phyloP scores from a whole-genome alignment of 2,329 filamentous ascomycete species.

The Aspergillus persii region DNA sequence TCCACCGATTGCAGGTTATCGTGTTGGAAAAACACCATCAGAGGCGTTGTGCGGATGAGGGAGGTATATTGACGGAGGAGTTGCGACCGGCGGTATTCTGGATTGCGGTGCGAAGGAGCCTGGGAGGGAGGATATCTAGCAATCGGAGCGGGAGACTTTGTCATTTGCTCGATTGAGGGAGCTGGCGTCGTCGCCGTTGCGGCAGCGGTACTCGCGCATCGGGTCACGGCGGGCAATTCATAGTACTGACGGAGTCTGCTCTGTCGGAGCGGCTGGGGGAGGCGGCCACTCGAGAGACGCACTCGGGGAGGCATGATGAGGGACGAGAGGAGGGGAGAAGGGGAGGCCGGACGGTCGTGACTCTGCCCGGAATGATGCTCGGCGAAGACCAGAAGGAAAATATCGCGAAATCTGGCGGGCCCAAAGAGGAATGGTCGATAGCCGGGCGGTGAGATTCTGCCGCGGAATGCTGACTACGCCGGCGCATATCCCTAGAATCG shows the following conservation, averaged over 20 bases:
- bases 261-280: constrained; percentile 36
- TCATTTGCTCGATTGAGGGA: constrained; percentile 51
- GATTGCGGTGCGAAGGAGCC: constrained; percentile 80
- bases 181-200: constrained; percentile 53
- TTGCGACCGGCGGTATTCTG: constrained; percentile 87
- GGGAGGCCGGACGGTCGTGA: too few relatives aligned
- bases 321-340: constrained; percentile 4
- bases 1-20: constrained; percentile 73
- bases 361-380: not conserved
- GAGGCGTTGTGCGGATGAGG: constrained; percentile 76
- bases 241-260: constrained; percentile 34
- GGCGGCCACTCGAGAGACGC: constrained; percentile 39
- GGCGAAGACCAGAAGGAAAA: constrained; percentile 13
- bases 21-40: constrained; percentile 84
- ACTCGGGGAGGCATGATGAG: constrained; percentile 55
- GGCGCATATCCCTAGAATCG: not conserved
- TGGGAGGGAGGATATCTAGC: constrained; percentile 63
- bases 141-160: constrained; percentile 44
- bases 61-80: constrained; percentile 84
- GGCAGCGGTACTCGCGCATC: constrained; percentile 46
- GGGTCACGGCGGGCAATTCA: constrained; percentile 39
- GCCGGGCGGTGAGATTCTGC: constrained; percentile 26
- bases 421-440: constrained; percentile 15
- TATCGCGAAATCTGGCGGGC: constrained; percentile 16
- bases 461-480: constrained; percentile 10